Percentiles rank a stretch among this genome's conserved stretches.
phyloP scores from a whole-genome alignment of 148 eudicot species.

The Rhododendron ovatum region DNA sequence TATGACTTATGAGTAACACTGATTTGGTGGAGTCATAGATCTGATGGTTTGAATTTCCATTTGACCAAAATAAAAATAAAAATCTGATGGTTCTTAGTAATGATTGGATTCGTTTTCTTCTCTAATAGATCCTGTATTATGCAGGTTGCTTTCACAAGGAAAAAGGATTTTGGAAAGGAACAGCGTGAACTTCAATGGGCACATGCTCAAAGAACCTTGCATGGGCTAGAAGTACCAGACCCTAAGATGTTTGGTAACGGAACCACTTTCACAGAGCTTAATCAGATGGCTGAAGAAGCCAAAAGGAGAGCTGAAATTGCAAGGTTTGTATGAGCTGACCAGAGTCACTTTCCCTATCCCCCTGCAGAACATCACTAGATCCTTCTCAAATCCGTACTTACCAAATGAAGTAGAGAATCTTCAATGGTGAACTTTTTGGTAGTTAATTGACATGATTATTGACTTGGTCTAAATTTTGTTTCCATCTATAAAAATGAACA shows the following conservation, averaged over 20 bases:
- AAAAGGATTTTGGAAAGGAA: conserved; percentile 90
- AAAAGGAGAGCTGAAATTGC: conserved; percentile 87
- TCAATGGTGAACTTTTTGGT: neutral
- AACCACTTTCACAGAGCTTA: conserved; percentile 52
- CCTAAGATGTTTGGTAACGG: conserved; percentile 50
- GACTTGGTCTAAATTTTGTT: neutral
- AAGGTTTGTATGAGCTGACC: conserved; percentile 33
- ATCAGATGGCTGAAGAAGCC: conserved; percentile 86
- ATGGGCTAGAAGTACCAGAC: conserved; percentile 74
- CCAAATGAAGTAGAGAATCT: neutral
- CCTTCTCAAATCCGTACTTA: neutral
- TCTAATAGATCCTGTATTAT: conserved; percentile 6
- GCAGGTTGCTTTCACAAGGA: conserved; percentile 88
- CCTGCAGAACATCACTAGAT: neutral
- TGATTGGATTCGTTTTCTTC: neutral
- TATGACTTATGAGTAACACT: conserved; percentile 36
- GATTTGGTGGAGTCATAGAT: neutral
- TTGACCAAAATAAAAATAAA: no score
- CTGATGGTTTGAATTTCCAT: no score
- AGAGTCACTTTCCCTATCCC: neutral
- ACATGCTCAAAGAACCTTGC: conserved; percentile 92
- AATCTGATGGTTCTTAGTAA: neutral
- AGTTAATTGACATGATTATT: neutral
- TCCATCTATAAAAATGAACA: neutral
- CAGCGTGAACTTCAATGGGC: conserved; percentile 96